Percentiles rank a stretch among this genome's conserved stretches.
phyloP scores from a whole-genome alignment of 2,329 filamentous ascomycete genomes.

The Alternaria angustiovoidea region DNA sequence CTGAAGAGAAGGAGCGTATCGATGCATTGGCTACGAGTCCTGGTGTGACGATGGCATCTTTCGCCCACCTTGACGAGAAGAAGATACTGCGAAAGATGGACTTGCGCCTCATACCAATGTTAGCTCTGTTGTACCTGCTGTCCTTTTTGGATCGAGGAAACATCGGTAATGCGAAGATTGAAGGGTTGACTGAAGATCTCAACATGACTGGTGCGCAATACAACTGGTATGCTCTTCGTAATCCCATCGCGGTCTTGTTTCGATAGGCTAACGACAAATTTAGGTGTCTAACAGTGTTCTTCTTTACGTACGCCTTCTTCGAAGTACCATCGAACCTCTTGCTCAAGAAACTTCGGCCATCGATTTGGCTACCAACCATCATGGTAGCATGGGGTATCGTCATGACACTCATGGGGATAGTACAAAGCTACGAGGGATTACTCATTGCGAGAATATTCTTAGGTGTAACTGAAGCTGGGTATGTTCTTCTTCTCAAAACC shows the following conservation, averaged over 20 bases:
- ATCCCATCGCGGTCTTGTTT: neutral
- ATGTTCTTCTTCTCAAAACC: too few species aligned
- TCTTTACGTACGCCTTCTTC: conserved; percentile 60
- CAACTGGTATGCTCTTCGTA: conserved; percentile 53
- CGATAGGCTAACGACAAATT: neutral
- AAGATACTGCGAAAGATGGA: conserved; percentile 54
- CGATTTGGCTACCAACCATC: conserved; percentile 53
- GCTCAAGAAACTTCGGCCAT: conserved; percentile 65
- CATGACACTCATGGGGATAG: conserved; percentile 60
- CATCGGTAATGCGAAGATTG: conserved; percentile 56
- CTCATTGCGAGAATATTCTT: conserved; percentile 58
- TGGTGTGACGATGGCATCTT: conserved; percentile 37
- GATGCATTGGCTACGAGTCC: conserved; percentile 21
- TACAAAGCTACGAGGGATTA: conserved; percentile 56
- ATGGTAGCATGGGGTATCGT: conserved; percentile 61
- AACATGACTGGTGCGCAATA: conserved; percentile 64
- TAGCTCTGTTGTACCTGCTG: conserved; percentile 51
- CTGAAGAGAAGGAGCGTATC: conserved; percentile 15
- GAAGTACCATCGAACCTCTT: conserved; percentile 68
- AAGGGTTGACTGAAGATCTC: conserved; percentile 40
- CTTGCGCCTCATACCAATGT: conserved; percentile 49
- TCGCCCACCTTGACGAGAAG: conserved; percentile 52
- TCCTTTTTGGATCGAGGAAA: conserved; percentile 48
- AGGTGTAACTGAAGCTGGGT: conserved; percentile 49
- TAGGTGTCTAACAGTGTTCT: conserved; percentile 69